Evolutionary conservation across 2,329 filamentous ascomycete genomes (phyloP).

Genomic region (Coniochaeta prunicola): DNA sequence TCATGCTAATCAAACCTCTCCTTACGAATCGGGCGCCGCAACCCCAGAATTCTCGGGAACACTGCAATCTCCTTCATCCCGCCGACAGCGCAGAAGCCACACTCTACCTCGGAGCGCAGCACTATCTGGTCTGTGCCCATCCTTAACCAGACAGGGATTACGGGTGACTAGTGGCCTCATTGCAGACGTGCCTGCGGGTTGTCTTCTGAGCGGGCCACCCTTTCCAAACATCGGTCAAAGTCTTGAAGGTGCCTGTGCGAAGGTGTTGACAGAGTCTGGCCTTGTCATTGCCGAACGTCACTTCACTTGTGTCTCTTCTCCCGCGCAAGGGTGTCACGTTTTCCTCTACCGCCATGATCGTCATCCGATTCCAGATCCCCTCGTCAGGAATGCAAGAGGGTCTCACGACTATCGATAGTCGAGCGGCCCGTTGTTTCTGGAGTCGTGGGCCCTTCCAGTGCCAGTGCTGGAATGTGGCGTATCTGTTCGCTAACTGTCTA

Average conservation of each 20-base stretch:
- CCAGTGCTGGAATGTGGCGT: background rate
- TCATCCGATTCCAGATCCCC: background rate
- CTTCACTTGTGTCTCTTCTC: background rate
- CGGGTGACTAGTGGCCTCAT: background rate
- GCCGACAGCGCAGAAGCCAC: background rate
- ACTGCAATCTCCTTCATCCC: background rate
- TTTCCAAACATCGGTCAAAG: background rate
- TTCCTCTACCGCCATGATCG: background rate
- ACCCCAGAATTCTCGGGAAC: background rate
- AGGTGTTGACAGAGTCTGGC: background rate
- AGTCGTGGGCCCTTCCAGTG: background rate
- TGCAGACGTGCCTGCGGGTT: background rate
- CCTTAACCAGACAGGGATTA: background rate
- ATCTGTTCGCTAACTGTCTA: background rate
- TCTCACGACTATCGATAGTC: background rate
- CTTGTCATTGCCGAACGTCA: background rate
- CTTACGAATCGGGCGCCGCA: background rate
- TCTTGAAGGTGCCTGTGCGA: background rate
- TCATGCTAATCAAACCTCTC: background rate
- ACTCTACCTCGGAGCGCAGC: background rate
- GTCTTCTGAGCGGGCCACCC: background rate
- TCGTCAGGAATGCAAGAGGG: background rate
- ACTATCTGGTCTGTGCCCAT: background rate
- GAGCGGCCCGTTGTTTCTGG: background rate
- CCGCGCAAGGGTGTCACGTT: background rate